Base-by-base conservation (phyloP, 2,329 filamentous ascomycete species). In the Ceratocystis harringtonii region DNA sequence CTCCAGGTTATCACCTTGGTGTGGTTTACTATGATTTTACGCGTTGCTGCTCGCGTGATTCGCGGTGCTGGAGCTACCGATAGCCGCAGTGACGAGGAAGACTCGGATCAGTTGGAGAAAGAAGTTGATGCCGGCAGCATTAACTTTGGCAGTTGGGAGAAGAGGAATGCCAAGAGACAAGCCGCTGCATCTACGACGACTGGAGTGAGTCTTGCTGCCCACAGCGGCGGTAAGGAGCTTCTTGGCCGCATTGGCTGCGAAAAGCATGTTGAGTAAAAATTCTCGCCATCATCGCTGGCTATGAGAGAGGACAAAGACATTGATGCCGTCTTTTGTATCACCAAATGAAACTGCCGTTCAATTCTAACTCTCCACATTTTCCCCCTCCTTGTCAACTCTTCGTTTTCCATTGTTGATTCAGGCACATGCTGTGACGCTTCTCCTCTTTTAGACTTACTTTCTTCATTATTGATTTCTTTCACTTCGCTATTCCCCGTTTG, bases 1-100 rank as follows among this genome's bases (percentile, higher is more conserved):
- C 80, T 99, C 25, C 91, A 97, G 75, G 78, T 80, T 25, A 81
- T 99, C 64, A 91, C 89, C 41, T 78, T 95, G 44, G 80, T 89
- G 68, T 97, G 94, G 94, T 95, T 97, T 72, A 81, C 79, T 68
- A 88, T 96, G 85, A 96, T 97, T 70, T 76, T 92, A 48, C 84
- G 85, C 66, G 89, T 99, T 1, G 91, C 91, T 25, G 80, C 88
- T 68, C 86, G 87, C 68, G 91, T 97, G 5, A 73, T 97, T 44
- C 82, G 81, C 62, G 92, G 92, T 41, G 83, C 81, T 45, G 80
- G 84, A 41, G 91, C 92, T 4, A 91, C 96, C 69, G 94, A 99
- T 72, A 82, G 84, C 19, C 85, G 94, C 65, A 95, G 90, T 69
- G 92, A 96, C 70, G 90, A 90, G 69, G 91, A 95, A 75, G 89